A percentile compares a stretch with the other conserved stretches of the same genome.
Conservation (phyloP, 805 yeast species). For the Scheffersomyces spartinae region DNA sequence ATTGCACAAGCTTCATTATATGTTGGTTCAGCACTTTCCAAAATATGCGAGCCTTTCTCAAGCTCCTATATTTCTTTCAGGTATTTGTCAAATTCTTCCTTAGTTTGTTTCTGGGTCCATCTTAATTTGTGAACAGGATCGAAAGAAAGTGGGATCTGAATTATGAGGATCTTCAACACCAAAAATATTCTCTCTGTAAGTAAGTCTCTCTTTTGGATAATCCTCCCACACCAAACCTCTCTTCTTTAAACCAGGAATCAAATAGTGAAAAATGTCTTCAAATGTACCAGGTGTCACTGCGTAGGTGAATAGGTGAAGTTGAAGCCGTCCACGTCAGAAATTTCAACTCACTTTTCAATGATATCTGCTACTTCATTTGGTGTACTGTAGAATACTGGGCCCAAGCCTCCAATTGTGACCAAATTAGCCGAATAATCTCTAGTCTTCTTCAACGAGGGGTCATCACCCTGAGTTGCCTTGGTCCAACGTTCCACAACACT, state of each 20-base stretch:
- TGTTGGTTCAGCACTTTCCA: too few species aligned
- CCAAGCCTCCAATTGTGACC: slow-evolving; percentile 17
- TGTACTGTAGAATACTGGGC: slow-evolving; percentile 22
- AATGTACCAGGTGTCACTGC: slow-evolving; percentile 24
- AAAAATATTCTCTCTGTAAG: slow-evolving; percentile 11
- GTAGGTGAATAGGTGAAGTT: slow-evolving; percentile 22
- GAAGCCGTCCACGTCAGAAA: slow-evolving; percentile 31
- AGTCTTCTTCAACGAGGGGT: slow-evolving; percentile 9
- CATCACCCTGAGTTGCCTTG: slow-evolving; percentile 14
- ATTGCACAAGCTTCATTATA: too few species aligned
- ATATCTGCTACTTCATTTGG: slow-evolving; percentile 27
- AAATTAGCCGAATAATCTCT: slow-evolving; percentile 15
- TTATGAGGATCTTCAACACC: slow-evolving; percentile 19
- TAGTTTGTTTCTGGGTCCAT: too few species aligned
- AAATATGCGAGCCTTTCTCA: too few species aligned
- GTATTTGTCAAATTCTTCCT: too few species aligned
- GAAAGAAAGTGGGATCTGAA: slow-evolving; percentile 7
- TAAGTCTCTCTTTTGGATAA: slow-evolving; percentile 12
- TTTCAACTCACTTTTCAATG: slow-evolving; percentile 25
- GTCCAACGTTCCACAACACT: slow-evolving; percentile 24
- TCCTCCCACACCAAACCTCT: slow-evolving; percentile 26
- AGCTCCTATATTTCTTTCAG: too few species aligned
- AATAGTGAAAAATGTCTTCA: slow-evolving; percentile 22
- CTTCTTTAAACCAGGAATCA: slow-evolving; percentile 24
- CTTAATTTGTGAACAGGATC: slow-evolving; percentile 10